Percentiles rank a stretch among this genome's conserved stretches.
These are phyloP conservation scores for Xylaria sp. DNA, from an alignment of 2,329 filamentous ascomycete species.

Conservation along the genomic window DNA sequence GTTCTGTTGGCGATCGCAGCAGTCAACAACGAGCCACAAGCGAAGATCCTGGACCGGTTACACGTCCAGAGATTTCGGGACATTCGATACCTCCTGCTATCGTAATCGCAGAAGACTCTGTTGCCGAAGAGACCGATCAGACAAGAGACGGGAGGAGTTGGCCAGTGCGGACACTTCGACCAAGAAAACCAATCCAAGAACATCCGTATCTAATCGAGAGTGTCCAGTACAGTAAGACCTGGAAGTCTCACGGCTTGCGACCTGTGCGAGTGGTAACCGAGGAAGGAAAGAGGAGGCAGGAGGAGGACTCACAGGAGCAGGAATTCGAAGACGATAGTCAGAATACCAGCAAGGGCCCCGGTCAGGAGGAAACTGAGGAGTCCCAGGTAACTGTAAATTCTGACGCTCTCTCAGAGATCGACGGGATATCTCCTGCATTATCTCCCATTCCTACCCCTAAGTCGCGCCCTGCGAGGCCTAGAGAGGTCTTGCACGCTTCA, in stretches of 20 bases:
- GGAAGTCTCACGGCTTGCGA: slow-evolving; percentile 51
- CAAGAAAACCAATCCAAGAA: slow-evolving; percentile 56
- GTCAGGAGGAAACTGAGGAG: slow-evolving; percentile 33
- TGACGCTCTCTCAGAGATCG: slow-evolving; percentile 18
- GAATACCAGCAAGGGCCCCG: slow-evolving; percentile 29
- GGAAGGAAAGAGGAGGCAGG: slow-evolving; percentile 30
- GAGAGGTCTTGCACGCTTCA: slow-evolving; percentile 21
- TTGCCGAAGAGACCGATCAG: slow-evolving; percentile 1
- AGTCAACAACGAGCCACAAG: not conserved
- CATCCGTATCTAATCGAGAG: slow-evolving; percentile 55
- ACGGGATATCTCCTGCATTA: slow-evolving; percentile 19
- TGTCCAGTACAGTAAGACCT: slow-evolving; percentile 47
- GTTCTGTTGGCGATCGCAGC: not conserved
- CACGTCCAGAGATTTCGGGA: slow-evolving; percentile 1
- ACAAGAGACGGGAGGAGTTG: slow-evolving; percentile 6
- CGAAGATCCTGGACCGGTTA: slow-evolving; percentile 5
- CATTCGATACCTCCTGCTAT: slow-evolving; percentile 12
- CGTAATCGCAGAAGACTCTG: slow-evolving; percentile 7
- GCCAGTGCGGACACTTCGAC: slow-evolving; percentile 46
- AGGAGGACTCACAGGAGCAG: slow-evolving; percentile 44
- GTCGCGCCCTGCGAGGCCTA: not conserved
- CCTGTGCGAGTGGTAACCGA: slow-evolving; percentile 42
- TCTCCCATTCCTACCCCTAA: slow-evolving; percentile 18
- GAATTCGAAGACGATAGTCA: slow-evolving; percentile 51
- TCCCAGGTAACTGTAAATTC: slow-evolving; percentile 29